Base-by-base conservation (phyloP, 306 rosid species). In the Cajanus cajan region DNA sequence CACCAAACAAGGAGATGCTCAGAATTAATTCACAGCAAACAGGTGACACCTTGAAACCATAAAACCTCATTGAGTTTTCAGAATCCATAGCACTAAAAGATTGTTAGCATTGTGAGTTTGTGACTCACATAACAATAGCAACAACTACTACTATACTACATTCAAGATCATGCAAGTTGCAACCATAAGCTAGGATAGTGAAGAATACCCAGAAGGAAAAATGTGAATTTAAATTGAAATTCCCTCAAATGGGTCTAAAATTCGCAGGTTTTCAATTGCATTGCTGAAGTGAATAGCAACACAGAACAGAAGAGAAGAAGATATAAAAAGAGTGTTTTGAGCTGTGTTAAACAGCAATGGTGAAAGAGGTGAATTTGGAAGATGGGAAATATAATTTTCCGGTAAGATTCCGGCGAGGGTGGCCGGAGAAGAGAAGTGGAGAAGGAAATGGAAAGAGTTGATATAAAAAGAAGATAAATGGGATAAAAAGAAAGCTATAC, bases 21-120 rank as follows among this genome's bases (percentile, higher is more conserved):
- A 4, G 34, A 74, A 74, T 61, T 34, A 65, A 62, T 37, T 59
- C 73, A 57, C 68, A 78, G 7, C 25, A 55, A n/a, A n/a, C 15
- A 65, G 18, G 2, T 37, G 40, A 57, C 55, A 39, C 82, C 84
- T 21, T 77, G 85, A 80, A 88, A 82, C 48, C 47, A 71, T 54
- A 39, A 74, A 82, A 65, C 15, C 77, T 51, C 57, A 76, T 68
- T 72, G 54, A 73, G 65, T 78, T 83, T 51, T 80, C 58, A 48
- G 58, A 70, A 80, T 57, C 57, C 9, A 28, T 8, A 37, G 24
- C 57, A 66, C 36, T 41, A 22, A 72, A 36, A 55, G 13, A 76
- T 78, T 63, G 68, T 18, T 39, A 18, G 40, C 72, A 58, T 48
- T 82, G 73, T 55, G 28, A 70, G 71, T 58, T 75, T n/a, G n/a